Evolutionary conservation across 257 asterid species (phyloP).

Genomic region (Asclepias syriaca): DNA sequence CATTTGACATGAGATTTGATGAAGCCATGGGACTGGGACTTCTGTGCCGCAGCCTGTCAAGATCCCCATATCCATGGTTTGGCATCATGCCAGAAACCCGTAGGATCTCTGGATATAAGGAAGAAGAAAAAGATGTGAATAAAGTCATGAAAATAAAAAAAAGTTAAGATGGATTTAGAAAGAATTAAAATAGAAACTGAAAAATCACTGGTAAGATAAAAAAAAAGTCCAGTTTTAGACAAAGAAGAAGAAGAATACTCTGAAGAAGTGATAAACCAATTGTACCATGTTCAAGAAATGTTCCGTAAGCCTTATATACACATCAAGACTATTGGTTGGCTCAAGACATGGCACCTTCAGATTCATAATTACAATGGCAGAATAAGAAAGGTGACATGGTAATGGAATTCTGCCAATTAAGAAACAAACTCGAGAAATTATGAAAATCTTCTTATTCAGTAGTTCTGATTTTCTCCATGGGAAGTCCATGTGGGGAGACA

Average conservation of each 20-base stretch:
- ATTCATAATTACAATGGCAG: background rate
- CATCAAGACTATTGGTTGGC: background rate
- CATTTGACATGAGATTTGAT: slow-evolving; percentile 60
- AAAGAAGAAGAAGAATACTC: slow-evolving; percentile 1
- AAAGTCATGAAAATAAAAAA: background rate
- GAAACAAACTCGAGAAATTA: background rate
- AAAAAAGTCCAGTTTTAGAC: background rate
- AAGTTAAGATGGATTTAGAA: background rate
- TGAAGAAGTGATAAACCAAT: background rate
- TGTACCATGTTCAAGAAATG: background rate
- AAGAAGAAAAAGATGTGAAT: too few relatives aligned
- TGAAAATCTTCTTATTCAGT: background rate
- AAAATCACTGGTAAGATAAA: background rate
- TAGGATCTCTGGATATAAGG: slow-evolving; percentile 46
- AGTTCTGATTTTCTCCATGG: background rate
- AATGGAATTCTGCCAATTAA: background rate
- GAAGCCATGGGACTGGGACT: slow-evolving; percentile 99
- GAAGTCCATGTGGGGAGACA: background rate
- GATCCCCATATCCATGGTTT: slow-evolving; percentile 71
- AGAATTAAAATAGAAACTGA: background rate
- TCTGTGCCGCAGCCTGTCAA: slow-evolving; percentile 80
- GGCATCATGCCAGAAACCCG: slow-evolving; percentile 78
- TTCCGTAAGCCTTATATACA: background rate
- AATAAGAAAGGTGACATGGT: background rate
- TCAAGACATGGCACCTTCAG: background rate